Base-by-base conservation (phyloP, 208 protist species). In the Trypanosomatidae sp. region DNA sequence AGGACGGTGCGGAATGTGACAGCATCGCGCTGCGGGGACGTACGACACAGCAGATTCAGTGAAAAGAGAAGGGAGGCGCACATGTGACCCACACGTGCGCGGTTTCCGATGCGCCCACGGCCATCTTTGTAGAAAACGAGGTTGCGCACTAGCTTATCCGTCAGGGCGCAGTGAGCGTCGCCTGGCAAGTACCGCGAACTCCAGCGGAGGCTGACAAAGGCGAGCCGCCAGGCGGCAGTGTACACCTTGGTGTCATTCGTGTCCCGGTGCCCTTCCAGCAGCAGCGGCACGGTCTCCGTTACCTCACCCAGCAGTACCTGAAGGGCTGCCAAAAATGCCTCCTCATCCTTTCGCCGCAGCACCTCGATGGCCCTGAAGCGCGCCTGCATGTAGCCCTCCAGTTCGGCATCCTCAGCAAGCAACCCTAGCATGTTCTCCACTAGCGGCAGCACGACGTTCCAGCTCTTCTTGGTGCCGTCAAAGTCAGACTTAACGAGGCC, bases 401-500 rank as follows among this genome's bases (percentile, higher is more conserved):
- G 71, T 13, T 76, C 76, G 13, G 86, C 78, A 66, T 95, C 88
- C 64, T 92, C 83, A 19, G 82, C 85, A 44, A 92, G 74, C 43
- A 90, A 66, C 59, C 79, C 71, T 12, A 93, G 74, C 22, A 95
- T 77, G 53, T 78, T 80, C 58, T 90, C 82, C 66, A 91, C 87
- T 44, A 95, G 84, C 44, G 71, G 77, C 43, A 86, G 69, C 44
- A 86, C 84, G 33, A 89, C 77, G 36, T 81, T 77, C 74, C 86
- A 83, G 64, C 77, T 90, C 43, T 92, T 80, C 59, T 73, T 80
- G 9, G 76, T 76, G 49, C 76, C 85, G 41, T 84, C 71, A 56
- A 91, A 82, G 65, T 91, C 90, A 55, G 71, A 75, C 56, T 87
- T 81, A 15, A 88, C 82, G 47, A 95, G 84, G 65, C 91, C 83